Evolutionary conservation across 2,329 filamentous ascomycete species (phyloP), one percentile per base, ranked within the genome.

Genomic region (Colletotrichum simmondsii): DNA sequence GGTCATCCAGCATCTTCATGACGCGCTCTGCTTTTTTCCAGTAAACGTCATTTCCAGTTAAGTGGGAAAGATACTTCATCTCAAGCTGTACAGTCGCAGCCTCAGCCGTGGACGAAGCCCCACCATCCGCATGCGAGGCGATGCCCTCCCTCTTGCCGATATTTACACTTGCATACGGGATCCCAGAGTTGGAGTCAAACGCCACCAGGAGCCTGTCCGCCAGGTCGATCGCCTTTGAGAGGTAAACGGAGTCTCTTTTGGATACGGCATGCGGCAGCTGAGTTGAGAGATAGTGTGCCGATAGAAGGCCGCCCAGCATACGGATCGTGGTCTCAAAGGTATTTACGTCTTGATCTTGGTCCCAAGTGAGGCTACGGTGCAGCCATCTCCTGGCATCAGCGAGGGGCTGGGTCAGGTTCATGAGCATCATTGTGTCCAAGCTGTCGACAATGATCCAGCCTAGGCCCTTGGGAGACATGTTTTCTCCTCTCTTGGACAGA

Each of bases 61-160:
- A 86, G 82, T 97, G 98, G 58, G 96, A 93, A 14, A 99, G 88
- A 80, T 98, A 98, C 82, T 98, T 98, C 87, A 98, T 94, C 82
- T 99, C 97, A 8, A 99, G 90, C 84, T 99, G 97, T 57, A 98
- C 82, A 8, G 93, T 96, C 2, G 95, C 95, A 0, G 96, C 93
- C 85, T 98, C 97, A 2, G 97, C 95, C 0, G 96, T 98, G 1
- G 95, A 98, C 0, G 95, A 97, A 8, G 96, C 94, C 10, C 97
- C 97, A 22, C 89, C 91, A 79, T 98, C 94, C 16, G 91, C 91
- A 79, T 98, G 95, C 1, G 96, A 96, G 14, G 90, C 88, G 60
- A 98, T 89, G 12, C 95, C 95, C 78, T 92, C 85, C 62, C 89
- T 91, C 42, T 92, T 93, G 77, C 92, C 93, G 30, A 99, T 86